A percentile compares a stretch with the other conserved stretches of the same genome.
Evolutionary conservation across 106 monocot genomes (phyloP).

Genomic region (Allium sativum): DNA sequence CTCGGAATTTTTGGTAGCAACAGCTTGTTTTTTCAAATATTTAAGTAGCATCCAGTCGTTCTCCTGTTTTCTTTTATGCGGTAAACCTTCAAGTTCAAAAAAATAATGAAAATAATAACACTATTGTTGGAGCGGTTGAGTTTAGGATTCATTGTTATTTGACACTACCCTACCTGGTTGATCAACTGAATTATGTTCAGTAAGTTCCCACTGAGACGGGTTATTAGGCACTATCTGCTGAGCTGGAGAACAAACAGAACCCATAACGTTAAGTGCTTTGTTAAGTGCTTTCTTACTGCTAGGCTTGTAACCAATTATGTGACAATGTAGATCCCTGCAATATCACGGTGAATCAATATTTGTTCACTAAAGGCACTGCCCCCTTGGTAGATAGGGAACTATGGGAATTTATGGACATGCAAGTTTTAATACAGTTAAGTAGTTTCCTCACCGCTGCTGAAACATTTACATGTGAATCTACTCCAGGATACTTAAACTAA

Average conservation of each 20-base stretch:
- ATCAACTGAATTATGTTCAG: background rate
- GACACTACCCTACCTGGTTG: background rate
- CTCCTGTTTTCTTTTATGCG: constrained; percentile 18
- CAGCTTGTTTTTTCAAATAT: background rate
- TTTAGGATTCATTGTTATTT: background rate
- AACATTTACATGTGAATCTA: too few species aligned
- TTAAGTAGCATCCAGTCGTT: background rate
- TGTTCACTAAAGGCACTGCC: too few species aligned
- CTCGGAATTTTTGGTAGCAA: background rate
- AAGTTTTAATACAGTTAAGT: background rate
- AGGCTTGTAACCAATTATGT: constrained; percentile 19
- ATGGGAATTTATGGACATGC: background rate
- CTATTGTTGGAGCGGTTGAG: background rate
- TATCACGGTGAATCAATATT: too few species aligned
- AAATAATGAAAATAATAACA: background rate
- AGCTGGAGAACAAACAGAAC: background rate
- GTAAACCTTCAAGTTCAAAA: constrained; percentile 1
- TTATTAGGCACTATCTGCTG: background rate
- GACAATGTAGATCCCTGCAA: constrained; percentile 32
- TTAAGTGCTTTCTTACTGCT: background rate
- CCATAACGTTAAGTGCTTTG: background rate
- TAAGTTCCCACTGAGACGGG: background rate
- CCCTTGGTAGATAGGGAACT: too few species aligned
- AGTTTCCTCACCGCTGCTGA: background rate
- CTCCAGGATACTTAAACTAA: too few species aligned